phyloP scores from a whole-genome alignment of 106 monocot genomes.

The Allium fistulosum region DNA sequence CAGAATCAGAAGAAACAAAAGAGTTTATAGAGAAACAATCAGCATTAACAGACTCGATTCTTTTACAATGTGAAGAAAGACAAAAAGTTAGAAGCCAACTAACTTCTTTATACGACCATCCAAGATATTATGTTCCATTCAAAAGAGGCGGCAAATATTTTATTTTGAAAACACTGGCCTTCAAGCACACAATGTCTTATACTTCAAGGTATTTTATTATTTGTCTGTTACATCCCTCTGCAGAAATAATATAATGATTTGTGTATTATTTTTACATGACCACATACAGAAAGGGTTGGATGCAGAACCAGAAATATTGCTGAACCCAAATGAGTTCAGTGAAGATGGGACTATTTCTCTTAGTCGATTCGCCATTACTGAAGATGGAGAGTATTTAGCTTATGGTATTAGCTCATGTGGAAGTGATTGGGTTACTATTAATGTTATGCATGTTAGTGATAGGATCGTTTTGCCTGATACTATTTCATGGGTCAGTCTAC shows the following conservation, averaged over 20 bases:
- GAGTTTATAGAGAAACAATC: constrained; percentile 69
- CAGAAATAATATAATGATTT: background rate
- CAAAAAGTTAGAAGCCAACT: constrained; percentile 37
- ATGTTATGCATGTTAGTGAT: constrained; percentile 69
- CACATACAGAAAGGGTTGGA: constrained; percentile 46
- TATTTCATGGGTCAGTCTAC: constrained; percentile 71
- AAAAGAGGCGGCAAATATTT: constrained; percentile 67
- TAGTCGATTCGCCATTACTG: constrained; percentile 30
- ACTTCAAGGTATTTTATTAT: constrained; percentile 54
- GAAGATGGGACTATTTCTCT: constrained; percentile 78
- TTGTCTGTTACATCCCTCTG: background rate
- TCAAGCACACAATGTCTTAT: constrained; percentile 83
- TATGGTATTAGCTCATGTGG: constrained; percentile 83
- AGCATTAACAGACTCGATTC: constrained; percentile 51
- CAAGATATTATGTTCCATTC: constrained; percentile 45
- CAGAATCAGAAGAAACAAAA: constrained; percentile 82
- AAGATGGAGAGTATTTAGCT: constrained; percentile 64
- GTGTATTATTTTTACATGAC: background rate
- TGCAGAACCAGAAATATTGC: constrained; percentile 49
- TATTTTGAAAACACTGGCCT: constrained; percentile 85
- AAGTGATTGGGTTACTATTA: constrained; percentile 90
- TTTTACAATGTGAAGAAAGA: constrained; percentile 47
- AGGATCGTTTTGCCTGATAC: constrained; percentile 43
- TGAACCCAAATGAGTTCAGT: constrained; percentile 83
- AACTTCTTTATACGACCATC: constrained; percentile 61